These are phyloP conservation scores for Aspergillus jensenii DNA, from an alignment of 2,329 filamentous ascomycete species.

Conservation along the genomic window DNA sequence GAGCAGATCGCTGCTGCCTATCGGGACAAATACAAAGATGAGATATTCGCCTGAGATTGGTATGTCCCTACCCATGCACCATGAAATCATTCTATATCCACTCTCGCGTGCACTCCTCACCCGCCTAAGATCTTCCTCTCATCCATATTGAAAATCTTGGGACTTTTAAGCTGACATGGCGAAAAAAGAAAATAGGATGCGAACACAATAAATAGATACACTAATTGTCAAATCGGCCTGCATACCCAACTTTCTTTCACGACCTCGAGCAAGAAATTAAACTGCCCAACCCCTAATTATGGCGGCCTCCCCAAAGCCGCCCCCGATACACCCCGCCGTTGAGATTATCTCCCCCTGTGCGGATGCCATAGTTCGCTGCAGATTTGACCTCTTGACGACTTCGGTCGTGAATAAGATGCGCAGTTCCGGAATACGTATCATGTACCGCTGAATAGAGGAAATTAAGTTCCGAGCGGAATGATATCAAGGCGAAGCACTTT, in stretches of 20 bases:
- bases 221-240: background rate
- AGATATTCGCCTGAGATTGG: constrained; percentile 20
- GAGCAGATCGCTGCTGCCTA: constrained; percentile 29
- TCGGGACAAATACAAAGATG: constrained; percentile 24
- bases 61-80: background rate
- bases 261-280: background rate
- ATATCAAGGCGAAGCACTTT: background rate
- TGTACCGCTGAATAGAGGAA: background rate
- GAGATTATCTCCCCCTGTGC: background rate
- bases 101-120: too few relatives aligned
- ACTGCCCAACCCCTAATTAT: background rate
- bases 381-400: background rate
- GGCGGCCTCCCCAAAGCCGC: background rate
- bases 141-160: background rate
- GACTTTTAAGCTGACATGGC: background rate
- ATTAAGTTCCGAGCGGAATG: background rate
- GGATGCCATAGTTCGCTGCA: background rate
- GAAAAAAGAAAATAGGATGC: background rate
- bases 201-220: background rate
- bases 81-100: background rate
- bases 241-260: background rate
- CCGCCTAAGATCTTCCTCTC: background rate
- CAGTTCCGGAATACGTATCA: background rate
- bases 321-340: background rate
- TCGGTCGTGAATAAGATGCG: background rate